These are phyloP conservation scores for Cotoneaster glaucophyllus DNA, from an alignment of 306 rosid species.

Conservation along the genomic window DNA sequence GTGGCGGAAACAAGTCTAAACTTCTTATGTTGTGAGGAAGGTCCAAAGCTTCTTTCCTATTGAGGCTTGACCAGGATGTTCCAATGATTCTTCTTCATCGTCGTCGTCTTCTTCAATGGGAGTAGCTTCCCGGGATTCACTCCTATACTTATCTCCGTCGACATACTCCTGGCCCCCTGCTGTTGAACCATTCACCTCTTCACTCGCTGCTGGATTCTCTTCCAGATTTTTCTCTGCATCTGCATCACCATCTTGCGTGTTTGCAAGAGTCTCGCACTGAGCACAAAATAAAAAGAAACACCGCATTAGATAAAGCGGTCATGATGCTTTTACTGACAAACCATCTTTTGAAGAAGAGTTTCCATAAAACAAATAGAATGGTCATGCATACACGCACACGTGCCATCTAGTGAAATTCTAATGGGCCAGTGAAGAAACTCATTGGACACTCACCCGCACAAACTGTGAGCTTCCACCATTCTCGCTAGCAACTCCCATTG, in stretches of 20 bases:
- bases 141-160: constrained; percentile 30
- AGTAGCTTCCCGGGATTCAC: constrained; percentile 50
- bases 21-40: constrained; percentile 61
- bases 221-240: constrained; percentile 25
- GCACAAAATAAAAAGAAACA: background rate
- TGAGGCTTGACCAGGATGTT: constrained; percentile 75
- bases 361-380: background rate
- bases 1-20: constrained; percentile 10
- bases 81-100: constrained; percentile 39
- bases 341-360: background rate
- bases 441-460: constrained; percentile 46
- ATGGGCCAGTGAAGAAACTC: background rate
- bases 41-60: constrained; percentile 86
- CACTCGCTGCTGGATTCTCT: constrained; percentile 47
- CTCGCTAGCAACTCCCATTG: constrained; percentile 57
- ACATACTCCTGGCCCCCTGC: constrained; percentile 35
- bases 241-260: constrained; percentile 32
- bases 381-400: background rate
- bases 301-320: background rate
- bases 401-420: background rate
- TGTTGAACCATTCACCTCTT: constrained; percentile 80
- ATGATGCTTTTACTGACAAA: background rate
- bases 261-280: constrained; percentile 47
- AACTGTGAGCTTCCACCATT: constrained; percentile 51
- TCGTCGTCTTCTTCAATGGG: constrained; percentile 22